Base-by-base conservation (phyloP, 2,329 filamentous ascomycete genomes). In the Neospermospora avenae region DNA sequence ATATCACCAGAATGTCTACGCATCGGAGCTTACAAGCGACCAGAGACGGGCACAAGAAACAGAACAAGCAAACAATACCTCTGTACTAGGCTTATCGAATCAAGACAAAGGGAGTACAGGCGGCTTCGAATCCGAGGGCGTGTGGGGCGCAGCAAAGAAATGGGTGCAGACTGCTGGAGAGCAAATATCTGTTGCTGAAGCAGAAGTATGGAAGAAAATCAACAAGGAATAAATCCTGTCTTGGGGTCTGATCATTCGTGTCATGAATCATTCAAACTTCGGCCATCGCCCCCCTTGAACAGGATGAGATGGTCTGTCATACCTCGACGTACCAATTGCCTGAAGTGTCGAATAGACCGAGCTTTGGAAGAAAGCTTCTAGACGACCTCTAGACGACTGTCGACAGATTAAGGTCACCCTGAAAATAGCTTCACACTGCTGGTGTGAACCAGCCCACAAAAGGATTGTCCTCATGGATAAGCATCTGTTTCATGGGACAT, bases 191-290 rank as follows among this genome's bases (percentile, higher is more conserved):
- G 81, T 79, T 14, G 83, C 82, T 14, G 84, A 87, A 75, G 76
- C 75, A 54, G 83, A 86, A 72, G 79, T 87, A 24, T 87, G 84
- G 84, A 81, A 80, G 73, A 80, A 78, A 69, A 83, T 87, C 69
- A 86, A 84, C 73, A 84, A 83, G 58, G 58, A 69, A 61, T 66
- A 62, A 63, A 56, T 49, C 53, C 62, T 49, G 55, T 16, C 34
- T 49, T 34, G 58, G 25, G 57, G 62, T 8, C 57, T 44, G 39
- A 58, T 62, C 49, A 46, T 20, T 35, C 8, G 34, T 22, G 39
- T 42, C 16, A 51, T 37, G 10, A 18, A 51, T 37, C 11, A 4
- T 13, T 37, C 10, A 16, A 37, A 18, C 22, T 13, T 11, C n/a
- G 3, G 11, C 7, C 18, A 3, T 37, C 18, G 41, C 7, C 24